Conservation (phyloP, 495 filamentous ascomycete genomes). For the Halenospora varia region DNA sequence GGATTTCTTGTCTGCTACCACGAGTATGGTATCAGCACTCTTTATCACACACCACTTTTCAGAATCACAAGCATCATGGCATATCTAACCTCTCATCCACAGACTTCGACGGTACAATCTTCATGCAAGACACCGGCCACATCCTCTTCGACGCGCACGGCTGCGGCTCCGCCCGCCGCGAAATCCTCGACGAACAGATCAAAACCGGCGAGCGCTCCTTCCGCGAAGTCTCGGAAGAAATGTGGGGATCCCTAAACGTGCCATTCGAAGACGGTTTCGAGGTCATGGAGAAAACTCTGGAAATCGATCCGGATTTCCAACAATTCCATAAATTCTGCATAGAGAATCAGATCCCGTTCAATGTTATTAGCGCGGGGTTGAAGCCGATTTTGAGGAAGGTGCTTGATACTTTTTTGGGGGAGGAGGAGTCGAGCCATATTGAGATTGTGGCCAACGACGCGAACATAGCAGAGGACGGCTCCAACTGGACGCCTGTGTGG, state of each 20-base stretch:
- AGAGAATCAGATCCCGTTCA: constrained; percentile 62
- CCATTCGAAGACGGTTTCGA: constrained; percentile 73
- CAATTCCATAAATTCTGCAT: constrained; percentile 65
- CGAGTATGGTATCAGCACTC: too few relatives aligned
- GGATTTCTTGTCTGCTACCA: too few relatives aligned
- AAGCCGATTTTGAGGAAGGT: constrained; percentile 62
- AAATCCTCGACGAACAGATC: constrained; percentile 63
- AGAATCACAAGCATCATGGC: background rate
- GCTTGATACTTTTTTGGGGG: constrained; percentile 61
- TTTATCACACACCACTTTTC: too few relatives aligned
- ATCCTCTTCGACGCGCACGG: constrained; percentile 67
- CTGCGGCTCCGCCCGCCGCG: constrained; percentile 52
- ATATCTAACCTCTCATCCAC: background rate
- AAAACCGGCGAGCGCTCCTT: constrained; percentile 64
- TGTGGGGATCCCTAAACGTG: constrained; percentile 67
- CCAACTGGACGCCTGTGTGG: constrained; percentile 67
- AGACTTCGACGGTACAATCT: constrained; percentile 79
- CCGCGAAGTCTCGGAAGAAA: constrained; percentile 71
- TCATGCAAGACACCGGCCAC: constrained; percentile 76
- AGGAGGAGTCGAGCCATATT: constrained; percentile 48
- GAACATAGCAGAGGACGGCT: constrained; percentile 52
- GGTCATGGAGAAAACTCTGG: constrained; percentile 59
- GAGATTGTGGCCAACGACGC: constrained; percentile 73
- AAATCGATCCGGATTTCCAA: constrained; percentile 63
- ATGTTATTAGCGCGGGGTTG: constrained; percentile 68